These are phyloP conservation scores for Fraxinus dipetala DNA, from an alignment of 305 asterid species.

Conservation along the genomic window DNA sequence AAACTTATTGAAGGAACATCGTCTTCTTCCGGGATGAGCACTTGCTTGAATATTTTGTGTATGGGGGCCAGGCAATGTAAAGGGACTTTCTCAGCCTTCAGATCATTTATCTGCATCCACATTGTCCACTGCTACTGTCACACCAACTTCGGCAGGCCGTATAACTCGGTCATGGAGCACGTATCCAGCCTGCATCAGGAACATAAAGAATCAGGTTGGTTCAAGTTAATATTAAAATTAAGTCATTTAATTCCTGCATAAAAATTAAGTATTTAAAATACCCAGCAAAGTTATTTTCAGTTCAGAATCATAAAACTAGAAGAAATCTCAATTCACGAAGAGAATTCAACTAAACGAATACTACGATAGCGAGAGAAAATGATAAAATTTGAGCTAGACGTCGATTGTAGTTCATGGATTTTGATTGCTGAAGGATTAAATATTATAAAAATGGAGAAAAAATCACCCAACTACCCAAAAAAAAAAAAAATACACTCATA, in stretches of 20 bases:
- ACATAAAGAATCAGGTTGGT: neutral
- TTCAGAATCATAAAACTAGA: neutral
- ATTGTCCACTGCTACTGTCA: conserved; percentile 31
- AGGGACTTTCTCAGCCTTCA: conserved; percentile 17
- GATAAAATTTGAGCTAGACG: neutral
- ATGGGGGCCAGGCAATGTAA: neutral
- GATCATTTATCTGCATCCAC: conserved; percentile 20
- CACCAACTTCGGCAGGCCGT: conserved; percentile 61
- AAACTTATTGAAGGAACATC: neutral
- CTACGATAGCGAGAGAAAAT: neutral
- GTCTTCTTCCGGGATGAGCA: neutral
- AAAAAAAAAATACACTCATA: neutral
- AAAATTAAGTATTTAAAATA: too few species aligned
- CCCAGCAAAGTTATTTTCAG: neutral
- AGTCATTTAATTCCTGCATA: neutral
- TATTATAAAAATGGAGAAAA: neutral
- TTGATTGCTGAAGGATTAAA: neutral
- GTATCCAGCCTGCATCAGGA: conserved; percentile 40
- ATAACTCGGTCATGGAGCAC: conserved; percentile 44
- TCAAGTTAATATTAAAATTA: neutral
- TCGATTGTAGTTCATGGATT: neutral
- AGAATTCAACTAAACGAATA: neutral
- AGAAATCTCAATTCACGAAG: neutral
- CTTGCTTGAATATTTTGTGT: neutral
- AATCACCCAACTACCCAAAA: neutral